Conservation (phyloP, 768 basidiomycete species). For the Leccinum sublutescens region DNA sequence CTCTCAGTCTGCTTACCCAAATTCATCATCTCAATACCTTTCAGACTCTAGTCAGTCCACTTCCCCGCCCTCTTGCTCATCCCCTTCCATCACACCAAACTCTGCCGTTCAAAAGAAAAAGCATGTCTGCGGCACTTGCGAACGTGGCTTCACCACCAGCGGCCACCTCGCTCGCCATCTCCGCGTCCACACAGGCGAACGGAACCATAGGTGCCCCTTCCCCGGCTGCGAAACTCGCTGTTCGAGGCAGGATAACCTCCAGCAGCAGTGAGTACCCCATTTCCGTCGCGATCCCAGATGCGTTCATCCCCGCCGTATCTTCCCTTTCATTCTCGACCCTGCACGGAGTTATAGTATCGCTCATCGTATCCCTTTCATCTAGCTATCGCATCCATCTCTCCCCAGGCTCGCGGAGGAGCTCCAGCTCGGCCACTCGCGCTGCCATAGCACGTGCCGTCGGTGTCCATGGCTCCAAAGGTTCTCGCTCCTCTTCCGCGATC, state of each 20-base stretch:
- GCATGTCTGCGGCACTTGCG: constrained; percentile 71
- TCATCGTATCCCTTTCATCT: constrained; percentile 9
- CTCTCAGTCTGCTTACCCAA: constrained; percentile 14
- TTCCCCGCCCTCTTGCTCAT: constrained; percentile 10
- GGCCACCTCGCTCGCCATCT: constrained; percentile 87
- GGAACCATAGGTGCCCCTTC: constrained; percentile 91
- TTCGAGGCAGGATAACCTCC: constrained; percentile 86
- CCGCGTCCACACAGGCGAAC: constrained; percentile 88
- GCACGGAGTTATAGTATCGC: constrained; percentile 7
- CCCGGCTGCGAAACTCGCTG: constrained; percentile 94
- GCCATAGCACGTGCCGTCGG: constrained; percentile 47
- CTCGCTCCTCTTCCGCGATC: constrained; percentile 27
- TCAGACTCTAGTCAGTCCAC: constrained; percentile 28
- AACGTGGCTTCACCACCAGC: constrained; percentile 80
- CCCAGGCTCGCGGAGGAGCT: constrained; percentile 70
- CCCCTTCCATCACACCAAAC: background rate
- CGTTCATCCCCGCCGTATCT: background rate
- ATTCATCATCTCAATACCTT: constrained; percentile 19
- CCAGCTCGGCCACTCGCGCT: constrained; percentile 53
- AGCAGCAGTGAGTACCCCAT: constrained; percentile 30
- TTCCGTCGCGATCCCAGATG: constrained; percentile 1
- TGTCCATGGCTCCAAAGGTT: constrained; percentile 21
- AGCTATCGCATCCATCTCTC: constrained; percentile 83
- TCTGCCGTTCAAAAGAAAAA: constrained; percentile 29
- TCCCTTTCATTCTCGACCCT: constrained; percentile 16